Conservation (phyloP, 1,139 yeast genomes). For the Taphrina communis region DNA sequence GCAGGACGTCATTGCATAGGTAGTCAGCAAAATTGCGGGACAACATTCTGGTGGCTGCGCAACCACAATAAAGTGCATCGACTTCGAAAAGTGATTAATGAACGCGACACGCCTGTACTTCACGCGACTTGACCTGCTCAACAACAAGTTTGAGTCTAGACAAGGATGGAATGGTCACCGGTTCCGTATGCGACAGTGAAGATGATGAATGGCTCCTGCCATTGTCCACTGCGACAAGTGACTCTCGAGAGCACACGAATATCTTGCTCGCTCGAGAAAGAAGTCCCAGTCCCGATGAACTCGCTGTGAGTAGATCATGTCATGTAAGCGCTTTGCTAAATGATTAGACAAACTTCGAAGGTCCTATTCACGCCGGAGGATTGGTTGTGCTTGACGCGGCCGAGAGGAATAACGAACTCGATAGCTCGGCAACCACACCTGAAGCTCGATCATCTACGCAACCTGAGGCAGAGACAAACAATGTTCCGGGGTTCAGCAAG, state of each 20-base stretch:
- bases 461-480: no score
- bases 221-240: not conserved
- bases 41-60: not conserved
- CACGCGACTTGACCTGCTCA: not conserved
- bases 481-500: no score
- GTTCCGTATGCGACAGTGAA: conserved; percentile 25
- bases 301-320: conserved; percentile 10
- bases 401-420: no score
- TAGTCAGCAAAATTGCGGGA: conserved; percentile 21
- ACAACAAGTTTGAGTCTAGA: not conserved
- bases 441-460: no score
- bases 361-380: no score
- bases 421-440: no score
- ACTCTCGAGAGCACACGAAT: not conserved
- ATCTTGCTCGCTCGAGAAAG: not conserved
- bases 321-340: not conserved
- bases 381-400: no score
- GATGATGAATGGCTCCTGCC: conserved; percentile 34
- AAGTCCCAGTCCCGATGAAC: conserved; percentile 39
- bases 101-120: no score
- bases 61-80: not conserved
- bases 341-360: not conserved
- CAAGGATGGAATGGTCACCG: conserved; percentile 26
- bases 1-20: conserved; percentile 15
- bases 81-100: not conserved